A percentile compares a stretch with the other conserved stretches of the same genome.
phyloP scores from a whole-genome alignment of 441 rosid species.

The Corymbia calophylla region DNA sequence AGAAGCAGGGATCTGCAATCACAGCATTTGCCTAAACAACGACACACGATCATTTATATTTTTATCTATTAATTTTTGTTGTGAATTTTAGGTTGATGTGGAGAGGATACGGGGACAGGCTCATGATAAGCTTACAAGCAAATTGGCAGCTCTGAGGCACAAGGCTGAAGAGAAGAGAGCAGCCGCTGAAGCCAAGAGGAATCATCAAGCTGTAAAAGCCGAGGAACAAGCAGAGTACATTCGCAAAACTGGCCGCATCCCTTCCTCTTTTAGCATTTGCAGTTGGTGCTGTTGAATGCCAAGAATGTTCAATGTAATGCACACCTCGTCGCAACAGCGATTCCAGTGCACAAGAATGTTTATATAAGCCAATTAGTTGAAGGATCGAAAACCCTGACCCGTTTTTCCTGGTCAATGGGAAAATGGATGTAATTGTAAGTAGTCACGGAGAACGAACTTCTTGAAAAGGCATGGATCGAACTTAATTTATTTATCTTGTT shows the following conservation, averaged over 20 bases:
- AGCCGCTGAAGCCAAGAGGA: conserved; percentile 51
- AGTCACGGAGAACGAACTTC: background rate
- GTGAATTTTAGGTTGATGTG: conserved; percentile 49
- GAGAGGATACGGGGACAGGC: conserved; percentile 61
- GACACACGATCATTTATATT: background rate
- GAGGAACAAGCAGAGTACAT: conserved; percentile 54
- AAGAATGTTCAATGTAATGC: background rate
- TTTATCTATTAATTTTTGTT: background rate
- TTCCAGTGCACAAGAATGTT: background rate
- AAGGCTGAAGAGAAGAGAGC: conserved; percentile 67
- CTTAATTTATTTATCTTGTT: background rate
- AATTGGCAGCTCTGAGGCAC: conserved; percentile 44
- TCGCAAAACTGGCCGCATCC: conserved; percentile 53
- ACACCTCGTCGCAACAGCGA: background rate
- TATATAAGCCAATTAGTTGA: background rate
- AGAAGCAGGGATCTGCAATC: background rate
- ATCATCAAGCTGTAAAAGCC: conserved; percentile 41
- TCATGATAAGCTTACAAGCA: conserved; percentile 55
- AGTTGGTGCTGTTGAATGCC: conserved; percentile 40
- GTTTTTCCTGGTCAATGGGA: background rate
- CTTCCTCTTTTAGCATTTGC: conserved; percentile 41
- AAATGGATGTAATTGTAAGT: background rate
- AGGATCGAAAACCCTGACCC: background rate
- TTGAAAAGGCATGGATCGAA: background rate
- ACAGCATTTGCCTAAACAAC: background rate